Base-by-base conservation (phyloP, 2,329 filamentous ascomycete species). In the Alternaria viburni region DNA sequence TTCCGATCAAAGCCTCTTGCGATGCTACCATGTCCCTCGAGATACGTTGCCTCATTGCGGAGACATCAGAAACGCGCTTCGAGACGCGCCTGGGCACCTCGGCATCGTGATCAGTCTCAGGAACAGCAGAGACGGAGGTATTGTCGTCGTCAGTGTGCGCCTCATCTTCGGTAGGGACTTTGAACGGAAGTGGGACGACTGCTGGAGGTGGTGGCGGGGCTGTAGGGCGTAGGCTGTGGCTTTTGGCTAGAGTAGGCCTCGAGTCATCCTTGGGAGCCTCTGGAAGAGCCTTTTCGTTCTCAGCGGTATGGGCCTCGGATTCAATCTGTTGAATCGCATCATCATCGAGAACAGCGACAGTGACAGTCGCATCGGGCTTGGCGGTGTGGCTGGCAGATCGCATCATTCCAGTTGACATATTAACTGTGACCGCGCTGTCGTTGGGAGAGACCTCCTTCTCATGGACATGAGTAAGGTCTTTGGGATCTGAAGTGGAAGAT, bases 121-220 rank as follows among this genome's bases (percentile, higher is more conserved):
- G 70, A 6, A 77, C 57, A 28, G 91, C 91, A 4, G 90, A 92
- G 19, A 92, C 83, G 2, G 91, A 80, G 3, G 71, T 50, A 32
- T 72, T 75, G 25, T 87, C 85, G 19, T 86, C 84, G 15, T 84
- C 82, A n/a, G 64, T 70, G 19, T 63, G 50, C 7, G 80, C 75
- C 5, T 83, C 80, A 2, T 83, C 80, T 12, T 82, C 80, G 19
- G 78, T 77, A 1, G 88, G 88, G 2, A 91, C 81, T 10, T 76
- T 85, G 77, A 92, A 92, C 0, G 91, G 90, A 2, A 92, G 81
- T 15, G 90, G 89, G 1, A 91, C 81, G 36, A 92, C 82, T 8
- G 84, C 79, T 5, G 87, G 87, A n/a, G 78, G 77, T 26, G 85
- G 80, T 13, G 82, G 77, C 6, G 79, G 79, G 2, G 81, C 81